A percentile compares a stretch with the other conserved stretches of the same genome.
Evolutionary conservation across 768 basidiomycete genomes (phyloP).

Genomic region (Cubamyces lactineus): DNA sequence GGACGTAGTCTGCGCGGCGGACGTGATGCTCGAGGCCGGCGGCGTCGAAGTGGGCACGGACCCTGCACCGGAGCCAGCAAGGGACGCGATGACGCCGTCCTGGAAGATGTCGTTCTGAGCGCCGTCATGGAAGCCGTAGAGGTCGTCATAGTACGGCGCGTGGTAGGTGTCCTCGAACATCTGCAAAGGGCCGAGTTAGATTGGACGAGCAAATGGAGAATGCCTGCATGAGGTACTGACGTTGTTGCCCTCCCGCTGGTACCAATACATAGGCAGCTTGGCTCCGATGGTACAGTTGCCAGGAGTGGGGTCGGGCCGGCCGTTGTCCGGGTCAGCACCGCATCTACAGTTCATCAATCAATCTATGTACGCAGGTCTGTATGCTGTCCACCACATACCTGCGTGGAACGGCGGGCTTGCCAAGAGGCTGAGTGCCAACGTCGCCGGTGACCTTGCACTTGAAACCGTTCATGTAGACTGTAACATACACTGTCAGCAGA

Average conservation of each 20-base stretch:
- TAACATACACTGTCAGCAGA: not conserved
- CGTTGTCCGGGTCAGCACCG: constrained; percentile 36
- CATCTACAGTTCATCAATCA: constrained; percentile 30
- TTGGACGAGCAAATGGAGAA: not conserved
- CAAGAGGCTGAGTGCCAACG: constrained; percentile 35
- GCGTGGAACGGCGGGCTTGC: constrained; percentile 37
- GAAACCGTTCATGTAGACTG: constrained; percentile 46
- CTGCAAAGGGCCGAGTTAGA: constrained; percentile 16
- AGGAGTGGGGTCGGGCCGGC: constrained; percentile 28
- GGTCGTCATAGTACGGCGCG: constrained; percentile 41
- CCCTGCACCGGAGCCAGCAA: constrained; percentile 1
- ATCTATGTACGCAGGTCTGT: not conserved
- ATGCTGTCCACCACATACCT: constrained; percentile 25
- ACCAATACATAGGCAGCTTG: constrained; percentile 46
- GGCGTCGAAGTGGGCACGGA: not conserved
- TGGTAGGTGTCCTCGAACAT: constrained; percentile 37
- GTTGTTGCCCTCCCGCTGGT: constrained; percentile 43
- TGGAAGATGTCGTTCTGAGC: constrained; percentile 48
- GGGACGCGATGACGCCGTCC: constrained; percentile 25
- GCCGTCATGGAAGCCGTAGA: constrained; percentile 47
- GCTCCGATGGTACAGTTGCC: constrained; percentile 45
- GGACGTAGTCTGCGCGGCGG: not conserved
- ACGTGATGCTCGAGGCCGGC: constrained; percentile 1
- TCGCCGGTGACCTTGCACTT: constrained; percentile 42
- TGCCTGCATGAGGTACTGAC: constrained; percentile 29